A percentile compares a stretch with the other conserved stretches of the same genome.
Evolutionary conservation across 2,329 filamentous ascomycete species (phyloP).

Genomic region (Neurospora crassa): DNA sequence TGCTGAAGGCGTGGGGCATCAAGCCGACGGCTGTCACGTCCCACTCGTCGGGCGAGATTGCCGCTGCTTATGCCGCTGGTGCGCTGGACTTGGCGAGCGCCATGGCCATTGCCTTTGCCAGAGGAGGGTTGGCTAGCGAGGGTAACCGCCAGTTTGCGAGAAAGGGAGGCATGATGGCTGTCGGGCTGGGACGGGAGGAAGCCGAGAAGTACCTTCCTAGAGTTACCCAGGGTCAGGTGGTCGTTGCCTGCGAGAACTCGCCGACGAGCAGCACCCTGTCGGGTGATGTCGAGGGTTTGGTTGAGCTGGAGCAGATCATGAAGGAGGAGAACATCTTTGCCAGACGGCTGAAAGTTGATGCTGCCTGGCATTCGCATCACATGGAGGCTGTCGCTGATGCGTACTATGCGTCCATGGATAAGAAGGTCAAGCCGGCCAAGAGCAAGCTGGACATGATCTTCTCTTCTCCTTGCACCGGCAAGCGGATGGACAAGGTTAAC

Average conservation of each 20-base stretch:
- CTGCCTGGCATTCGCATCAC: conserved; percentile 34
- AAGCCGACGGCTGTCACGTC: conserved; percentile 20
- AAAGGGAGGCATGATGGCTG: conserved; percentile 19
- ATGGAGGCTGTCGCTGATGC: conserved; percentile 27
- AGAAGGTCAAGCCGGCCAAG: conserved; percentile 18
- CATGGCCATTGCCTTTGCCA: conserved; percentile 30
- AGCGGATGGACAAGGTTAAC: conserved; percentile 6
- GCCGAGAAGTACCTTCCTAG: conserved; percentile 10
- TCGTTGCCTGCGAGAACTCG: conserved; percentile 19
- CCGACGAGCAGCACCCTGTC: conserved; percentile 18
- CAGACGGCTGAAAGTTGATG: conserved; percentile 28
- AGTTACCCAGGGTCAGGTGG: conserved; percentile 11
- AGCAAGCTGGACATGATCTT: conserved; percentile 12
- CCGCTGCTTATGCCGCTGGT: conserved; percentile 31
- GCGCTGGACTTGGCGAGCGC: conserved; percentile 21
- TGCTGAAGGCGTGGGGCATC: conserved; percentile 24
- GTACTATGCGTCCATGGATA: conserved; percentile 20
- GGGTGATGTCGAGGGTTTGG: conserved; percentile 19
- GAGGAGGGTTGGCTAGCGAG: conserved; percentile 20
- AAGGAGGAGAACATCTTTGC: conserved; percentile 24
- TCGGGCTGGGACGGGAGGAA: conserved; percentile 11
- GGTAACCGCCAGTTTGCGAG: conserved; percentile 7
- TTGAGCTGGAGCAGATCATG: conserved; percentile 21
- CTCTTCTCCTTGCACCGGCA: conserved; percentile 19
- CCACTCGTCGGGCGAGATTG: conserved; percentile 29